Evolutionary conservation across 352 stramenopile species (phyloP).

Genomic region (Globisporangium middletonii): DNA sequence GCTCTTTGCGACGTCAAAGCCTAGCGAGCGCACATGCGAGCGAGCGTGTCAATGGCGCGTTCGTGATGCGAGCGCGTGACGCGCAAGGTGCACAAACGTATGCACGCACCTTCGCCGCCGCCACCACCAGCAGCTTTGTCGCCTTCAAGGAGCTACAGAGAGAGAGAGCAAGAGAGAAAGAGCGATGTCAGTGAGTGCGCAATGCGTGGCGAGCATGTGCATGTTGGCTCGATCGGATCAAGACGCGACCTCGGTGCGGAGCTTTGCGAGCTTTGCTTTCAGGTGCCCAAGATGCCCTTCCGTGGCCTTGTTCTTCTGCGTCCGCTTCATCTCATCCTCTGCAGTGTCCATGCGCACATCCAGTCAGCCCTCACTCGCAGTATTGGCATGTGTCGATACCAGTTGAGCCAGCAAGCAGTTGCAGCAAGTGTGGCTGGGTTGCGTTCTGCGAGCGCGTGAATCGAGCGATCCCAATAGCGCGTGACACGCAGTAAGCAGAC

Average conservation of each 20-base stretch:
- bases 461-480: no score
- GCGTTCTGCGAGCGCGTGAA: no score
- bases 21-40: constrained; percentile 20
- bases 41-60: background rate
- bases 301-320: constrained; percentile 98
- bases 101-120: constrained; percentile 58
- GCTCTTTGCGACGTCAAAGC: constrained; percentile 93
- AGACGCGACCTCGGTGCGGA: constrained; percentile 89
- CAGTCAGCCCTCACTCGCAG: background rate
- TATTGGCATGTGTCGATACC: background rate
- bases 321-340: constrained; percentile 96
- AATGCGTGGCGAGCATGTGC: background rate
- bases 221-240: background rate
- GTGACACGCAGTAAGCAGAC: constrained; percentile 4
- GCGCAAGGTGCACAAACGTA: background rate
- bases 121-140: constrained; percentile 69
- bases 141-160: constrained; percentile 66
- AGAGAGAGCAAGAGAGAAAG: background rate
- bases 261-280: constrained; percentile 98
- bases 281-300: constrained; percentile 89
- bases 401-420: no score
- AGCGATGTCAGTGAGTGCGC: background rate
- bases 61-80: background rate
- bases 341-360: constrained; percentile 1
- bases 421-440: no score